Evolutionary conservation across 331 rosid species (phyloP), one percentile per base, ranked within the genome.

Genomic region (Ulmus americana): DNA sequence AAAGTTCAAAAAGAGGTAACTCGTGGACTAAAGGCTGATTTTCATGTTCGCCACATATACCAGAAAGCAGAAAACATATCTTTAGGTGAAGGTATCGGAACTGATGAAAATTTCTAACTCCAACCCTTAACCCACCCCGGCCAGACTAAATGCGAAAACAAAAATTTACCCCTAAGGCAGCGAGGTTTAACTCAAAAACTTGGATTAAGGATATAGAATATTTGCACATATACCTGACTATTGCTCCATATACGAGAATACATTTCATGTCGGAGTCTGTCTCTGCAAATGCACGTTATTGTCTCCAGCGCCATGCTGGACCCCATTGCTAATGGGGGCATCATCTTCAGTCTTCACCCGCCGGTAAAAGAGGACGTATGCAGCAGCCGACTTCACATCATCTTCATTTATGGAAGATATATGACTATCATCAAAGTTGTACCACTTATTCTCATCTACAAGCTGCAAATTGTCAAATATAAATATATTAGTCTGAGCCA

Each of bases 351-450:
- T 81, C 77, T 74, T 85, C 61, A 90, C 98, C 72, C 95, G 80
- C 59, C 98, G 83, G 77, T 94, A 94, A 74, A 94, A 94, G 62
- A 94, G 86, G 55, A 94, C 98, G 62, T 94, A 94, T 35, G 98
- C 98, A 0, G 95, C 95, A 2, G 95, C 84, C 10, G 95, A 89
- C 76, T 82, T 87, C 62, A 94, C 97, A 52, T 94, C 98, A 15
- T 94, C 98, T 76, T 89, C 98, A 45, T 86, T 85, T 74, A 94
- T 89, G 42, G 77, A 78, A 39, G 97, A 89, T 77, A 94, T 86
- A 63, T 90, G 95, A 74, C 88, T 90, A 54, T 94, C 98, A 69
- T 94, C 98, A 72, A 94, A 94, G 76, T 74, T 86, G 77, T 89
- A 90, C 98, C 98, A 94, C 74, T 79, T 82, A 72, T 87, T 89